Percentiles rank a stretch among this genome's conserved stretches.
Evolutionary conservation across 1,139 yeast species (phyloP).

Genomic region (Debaryomyces singareniensis): DNA sequence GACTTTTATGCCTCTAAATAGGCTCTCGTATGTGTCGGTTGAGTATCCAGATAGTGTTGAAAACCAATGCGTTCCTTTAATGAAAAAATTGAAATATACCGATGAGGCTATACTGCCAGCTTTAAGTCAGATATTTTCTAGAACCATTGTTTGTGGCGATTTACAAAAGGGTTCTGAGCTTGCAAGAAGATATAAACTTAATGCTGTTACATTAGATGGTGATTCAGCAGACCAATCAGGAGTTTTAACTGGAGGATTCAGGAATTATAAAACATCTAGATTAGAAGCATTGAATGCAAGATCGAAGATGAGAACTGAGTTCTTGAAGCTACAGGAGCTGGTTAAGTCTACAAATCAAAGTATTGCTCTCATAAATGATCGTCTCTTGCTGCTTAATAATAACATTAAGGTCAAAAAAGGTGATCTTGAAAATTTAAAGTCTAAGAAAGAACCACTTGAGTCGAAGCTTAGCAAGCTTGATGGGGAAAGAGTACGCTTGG

Average conservation of each 20-base stretch:
- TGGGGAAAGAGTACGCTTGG: constrained; percentile 33
- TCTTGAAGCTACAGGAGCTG: constrained; percentile 27
- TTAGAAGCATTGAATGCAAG: constrained; percentile 62
- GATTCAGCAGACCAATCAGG: constrained; percentile 84
- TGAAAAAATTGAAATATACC: constrained; percentile 62
- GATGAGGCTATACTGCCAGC: constrained; percentile 50
- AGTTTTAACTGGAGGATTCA: constrained; percentile 83
- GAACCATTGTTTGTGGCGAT: constrained; percentile 69
- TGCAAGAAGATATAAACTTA: constrained; percentile 55
- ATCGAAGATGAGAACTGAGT: constrained; percentile 45
- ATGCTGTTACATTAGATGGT: constrained; percentile 86
- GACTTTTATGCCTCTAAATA: constrained; percentile 83
- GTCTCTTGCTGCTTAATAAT: constrained; percentile 29
- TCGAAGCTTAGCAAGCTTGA: constrained; percentile 34
- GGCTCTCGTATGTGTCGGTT: constrained; percentile 38
- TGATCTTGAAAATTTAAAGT: constrained; percentile 25
- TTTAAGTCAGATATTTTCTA: constrained; percentile 74
- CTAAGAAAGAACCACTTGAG: constrained; percentile 39
- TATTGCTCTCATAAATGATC: constrained; percentile 20
- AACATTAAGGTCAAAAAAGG: constrained; percentile 40
- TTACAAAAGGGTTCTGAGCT: constrained; percentile 64
- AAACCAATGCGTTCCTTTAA: constrained; percentile 62
- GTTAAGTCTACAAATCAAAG: constrained; percentile 14
- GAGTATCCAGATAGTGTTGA: constrained; percentile 52
- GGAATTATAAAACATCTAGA: constrained; percentile 63